Evolutionary conservation across 1,284 basidiomycete genomes (phyloP).

Genomic region (Ganoderma lingzhi): DNA sequence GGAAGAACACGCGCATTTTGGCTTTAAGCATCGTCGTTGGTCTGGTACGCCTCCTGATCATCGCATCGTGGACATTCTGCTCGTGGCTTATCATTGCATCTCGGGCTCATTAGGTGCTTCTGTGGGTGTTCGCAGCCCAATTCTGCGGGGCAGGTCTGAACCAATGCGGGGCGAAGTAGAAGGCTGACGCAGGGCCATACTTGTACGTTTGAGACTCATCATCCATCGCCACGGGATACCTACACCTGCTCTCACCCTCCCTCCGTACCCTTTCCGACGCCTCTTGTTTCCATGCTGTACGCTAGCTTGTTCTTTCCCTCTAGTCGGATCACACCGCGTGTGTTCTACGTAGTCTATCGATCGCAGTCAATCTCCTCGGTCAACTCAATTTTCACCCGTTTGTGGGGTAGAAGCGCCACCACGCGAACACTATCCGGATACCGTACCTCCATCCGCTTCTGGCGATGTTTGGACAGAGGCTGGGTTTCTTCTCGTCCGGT

Average conservation of each 20-base stretch:
- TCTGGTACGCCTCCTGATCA: slow-evolving; percentile 60
- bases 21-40: slow-evolving; percentile 77
- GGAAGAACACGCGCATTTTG: slow-evolving; percentile 88
- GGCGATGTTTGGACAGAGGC: background rate
- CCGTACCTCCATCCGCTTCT: background rate
- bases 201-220: background rate
- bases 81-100: slow-evolving; percentile 25
- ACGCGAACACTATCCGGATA: slow-evolving; percentile 7
- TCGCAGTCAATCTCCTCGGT: slow-evolving; percentile 14
- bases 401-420: slow-evolving; percentile 10
- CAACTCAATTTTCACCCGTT: background rate
- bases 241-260: background rate
- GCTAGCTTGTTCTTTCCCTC: slow-evolving; percentile 17
- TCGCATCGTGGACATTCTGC: slow-evolving; percentile 15
- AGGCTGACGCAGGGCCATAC: slow-evolving; percentile 12
- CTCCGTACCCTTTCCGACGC: background rate
- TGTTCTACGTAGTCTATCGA: slow-evolving; percentile 26
- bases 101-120: slow-evolving; percentile 58
- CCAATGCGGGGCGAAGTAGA: slow-evolving; percentile 57
- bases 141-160: slow-evolving; percentile 86
- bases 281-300: slow-evolving; percentile 16
- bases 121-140: slow-evolving; percentile 86
- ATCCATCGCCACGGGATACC: background rate
- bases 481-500: background rate
- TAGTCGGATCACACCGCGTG: slow-evolving; percentile 18